These are phyloP conservation scores for Ensete glaucum DNA, from an alignment of 176 grass and related monocot genomes.

Conservation along the genomic window DNA sequence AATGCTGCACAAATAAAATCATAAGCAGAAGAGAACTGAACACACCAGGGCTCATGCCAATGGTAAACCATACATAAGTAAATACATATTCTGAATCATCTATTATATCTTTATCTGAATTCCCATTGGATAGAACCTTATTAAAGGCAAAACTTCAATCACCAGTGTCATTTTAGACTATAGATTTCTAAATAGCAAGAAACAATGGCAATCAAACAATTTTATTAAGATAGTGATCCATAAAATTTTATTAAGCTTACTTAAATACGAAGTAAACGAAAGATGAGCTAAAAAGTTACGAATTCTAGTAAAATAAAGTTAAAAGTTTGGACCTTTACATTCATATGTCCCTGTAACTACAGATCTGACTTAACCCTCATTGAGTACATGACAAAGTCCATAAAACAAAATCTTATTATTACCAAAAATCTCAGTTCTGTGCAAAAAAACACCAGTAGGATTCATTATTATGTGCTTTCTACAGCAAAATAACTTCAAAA, in stretches of 20 bases:
- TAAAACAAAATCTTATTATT: background rate
- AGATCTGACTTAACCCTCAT: background rate
- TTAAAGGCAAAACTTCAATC: background rate
- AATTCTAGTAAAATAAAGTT: background rate
- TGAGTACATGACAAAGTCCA: background rate
- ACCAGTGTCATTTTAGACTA: background rate
- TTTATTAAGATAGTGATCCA: background rate
- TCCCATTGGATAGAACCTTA: background rate
- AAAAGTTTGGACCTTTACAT: background rate
- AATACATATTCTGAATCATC: background rate
- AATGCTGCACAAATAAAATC: no score
- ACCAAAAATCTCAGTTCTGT: background rate
- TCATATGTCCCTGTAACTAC: background rate
- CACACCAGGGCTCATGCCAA: no score
- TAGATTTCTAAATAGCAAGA: background rate
- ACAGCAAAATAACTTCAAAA: background rate
- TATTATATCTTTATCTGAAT: background rate
- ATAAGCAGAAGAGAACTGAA: no score
- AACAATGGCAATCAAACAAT: background rate
- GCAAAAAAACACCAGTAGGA: background rate
- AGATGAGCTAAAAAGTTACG: background rate
- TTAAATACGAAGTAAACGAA: background rate
- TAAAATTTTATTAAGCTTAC: background rate
- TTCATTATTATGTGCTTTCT: background rate
- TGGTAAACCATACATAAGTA: background rate